Evolutionary conservation across 495 filamentous ascomycete species (phyloP).

Genomic region (Penicillium salamii): DNA sequence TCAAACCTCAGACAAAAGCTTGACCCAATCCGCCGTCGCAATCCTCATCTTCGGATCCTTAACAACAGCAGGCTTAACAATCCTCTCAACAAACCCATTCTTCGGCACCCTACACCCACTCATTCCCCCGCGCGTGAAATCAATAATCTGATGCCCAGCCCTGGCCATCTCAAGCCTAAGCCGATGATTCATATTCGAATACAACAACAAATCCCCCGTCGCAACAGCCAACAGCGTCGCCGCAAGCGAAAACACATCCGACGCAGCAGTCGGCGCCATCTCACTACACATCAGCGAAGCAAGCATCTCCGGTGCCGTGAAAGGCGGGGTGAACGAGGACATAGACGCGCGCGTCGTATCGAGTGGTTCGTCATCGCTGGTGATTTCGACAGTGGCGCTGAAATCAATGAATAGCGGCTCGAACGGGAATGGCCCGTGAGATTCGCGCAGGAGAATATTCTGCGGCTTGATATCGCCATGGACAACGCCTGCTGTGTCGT

Average conservation of each 20-base stretch:
- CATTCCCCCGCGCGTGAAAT: constrained; percentile 40
- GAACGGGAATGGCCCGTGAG: constrained; percentile 28
- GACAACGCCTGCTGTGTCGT: constrained; percentile 39
- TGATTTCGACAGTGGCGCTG: constrained; percentile 50
- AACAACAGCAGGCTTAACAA: constrained; percentile 38
- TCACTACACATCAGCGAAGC: constrained; percentile 26
- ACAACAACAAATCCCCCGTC: constrained; percentile 51
- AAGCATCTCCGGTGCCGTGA: constrained; percentile 55
- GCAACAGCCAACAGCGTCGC: constrained; percentile 55
- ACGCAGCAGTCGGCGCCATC: constrained; percentile 17
- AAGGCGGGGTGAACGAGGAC: constrained; percentile 56
- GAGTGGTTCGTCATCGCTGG: constrained; percentile 10
- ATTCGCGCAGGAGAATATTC: constrained; percentile 39
- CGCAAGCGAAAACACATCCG: constrained; percentile 50
- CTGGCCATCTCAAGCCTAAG: constrained; percentile 46
- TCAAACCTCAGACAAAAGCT: constrained; percentile 11
- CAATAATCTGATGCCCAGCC: constrained; percentile 46
- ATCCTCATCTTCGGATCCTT: constrained; percentile 42
- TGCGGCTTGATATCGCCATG: constrained; percentile 46
- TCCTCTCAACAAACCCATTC: constrained; percentile 43
- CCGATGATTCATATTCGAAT: constrained; percentile 43
- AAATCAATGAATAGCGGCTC: constrained; percentile 57
- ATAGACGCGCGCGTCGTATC: constrained; percentile 26
- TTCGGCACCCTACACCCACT: constrained; percentile 41
- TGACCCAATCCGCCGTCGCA: constrained; percentile 34